Percentiles rank a stretch among this genome's conserved stretches.
These are phyloP conservation scores for Acacia concinna DNA, from an alignment of 331 rosid genomes.

Conservation along the genomic window DNA sequence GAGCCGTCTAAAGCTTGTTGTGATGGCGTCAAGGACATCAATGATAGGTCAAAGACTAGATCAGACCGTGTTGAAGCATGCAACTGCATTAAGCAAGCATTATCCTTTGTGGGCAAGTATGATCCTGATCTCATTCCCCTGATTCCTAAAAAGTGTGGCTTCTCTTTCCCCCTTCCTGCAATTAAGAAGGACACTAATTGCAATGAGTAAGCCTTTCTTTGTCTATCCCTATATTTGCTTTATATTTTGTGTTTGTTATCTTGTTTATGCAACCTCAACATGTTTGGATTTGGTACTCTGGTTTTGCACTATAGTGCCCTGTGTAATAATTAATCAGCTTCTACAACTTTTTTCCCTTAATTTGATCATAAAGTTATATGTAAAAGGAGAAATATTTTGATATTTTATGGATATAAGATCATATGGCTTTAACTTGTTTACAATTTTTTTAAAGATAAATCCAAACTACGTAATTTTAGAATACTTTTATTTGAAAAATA, in stretches of 20 bases:
- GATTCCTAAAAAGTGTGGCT: constrained; percentile 23
- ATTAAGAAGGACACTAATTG: constrained; percentile 27
- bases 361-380: too few relatives aligned
- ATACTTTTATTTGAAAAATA: too few relatives aligned
- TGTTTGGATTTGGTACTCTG: neutral
- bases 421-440: too few relatives aligned
- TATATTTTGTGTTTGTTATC: neutral
- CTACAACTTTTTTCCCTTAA: too few relatives aligned
- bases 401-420: too few relatives aligned
- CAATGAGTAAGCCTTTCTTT: constrained; percentile 16
- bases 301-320: neutral
- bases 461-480: too few relatives aligned
- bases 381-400: too few relatives aligned
- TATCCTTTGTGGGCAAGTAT: neutral
- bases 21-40: constrained; percentile 12
- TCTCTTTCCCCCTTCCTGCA: constrained; percentile 26
- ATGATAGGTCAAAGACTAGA: neutral
- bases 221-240: neutral
- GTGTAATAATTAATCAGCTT: neutral
- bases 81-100: constrained; percentile 29
- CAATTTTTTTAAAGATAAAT: neutral
- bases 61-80: constrained; percentile 14
- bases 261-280: neutral
- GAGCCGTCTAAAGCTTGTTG: constrained; percentile 23
- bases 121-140: constrained; percentile 20